These are phyloP conservation scores for Terana coerulea DNA, from an alignment of 768 basidiomycete genomes.

Conservation along the genomic window DNA sequence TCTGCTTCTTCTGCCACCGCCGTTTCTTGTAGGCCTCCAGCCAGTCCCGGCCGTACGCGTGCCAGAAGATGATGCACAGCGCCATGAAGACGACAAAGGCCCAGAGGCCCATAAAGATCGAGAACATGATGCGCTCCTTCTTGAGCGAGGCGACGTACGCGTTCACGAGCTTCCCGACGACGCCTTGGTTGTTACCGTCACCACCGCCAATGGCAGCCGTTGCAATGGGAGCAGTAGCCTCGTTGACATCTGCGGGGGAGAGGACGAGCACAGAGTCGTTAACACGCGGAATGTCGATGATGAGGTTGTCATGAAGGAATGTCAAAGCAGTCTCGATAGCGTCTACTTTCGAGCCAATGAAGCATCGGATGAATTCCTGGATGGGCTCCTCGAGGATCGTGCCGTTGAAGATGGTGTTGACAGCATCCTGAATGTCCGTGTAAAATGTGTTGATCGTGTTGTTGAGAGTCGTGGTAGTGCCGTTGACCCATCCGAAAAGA, in stretches of 20 bases:
- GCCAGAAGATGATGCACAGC: constrained; percentile 64
- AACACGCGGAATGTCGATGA: constrained; percentile 75
- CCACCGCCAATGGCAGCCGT: constrained; percentile 73
- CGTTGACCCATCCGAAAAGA: constrained; percentile 94
- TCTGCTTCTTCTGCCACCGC: constrained; percentile 51
- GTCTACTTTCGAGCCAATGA: constrained; percentile 88
- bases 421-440: constrained; percentile 72
- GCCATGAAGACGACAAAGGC: constrained; percentile 79
- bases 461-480: constrained; percentile 85
- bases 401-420: constrained; percentile 76
- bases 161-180: constrained; percentile 70
- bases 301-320: constrained; percentile 86
- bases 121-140: constrained; percentile 83
- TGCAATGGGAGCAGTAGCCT: constrained; percentile 76
- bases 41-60: constrained; percentile 52
- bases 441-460: constrained; percentile 85
- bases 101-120: constrained; percentile 83
- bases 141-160: constrained; percentile 68
- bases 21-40: constrained; percentile 44
- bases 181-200: constrained; percentile 46
- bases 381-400: constrained; percentile 80
- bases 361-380: constrained; percentile 83
- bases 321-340: constrained; percentile 86
- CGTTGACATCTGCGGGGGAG: constrained; percentile 66
- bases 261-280: constrained; percentile 74